These are phyloP conservation scores for Psilocybe tampanensis DNA, from an alignment of 768 basidiomycete species.

Conservation along the genomic window DNA sequence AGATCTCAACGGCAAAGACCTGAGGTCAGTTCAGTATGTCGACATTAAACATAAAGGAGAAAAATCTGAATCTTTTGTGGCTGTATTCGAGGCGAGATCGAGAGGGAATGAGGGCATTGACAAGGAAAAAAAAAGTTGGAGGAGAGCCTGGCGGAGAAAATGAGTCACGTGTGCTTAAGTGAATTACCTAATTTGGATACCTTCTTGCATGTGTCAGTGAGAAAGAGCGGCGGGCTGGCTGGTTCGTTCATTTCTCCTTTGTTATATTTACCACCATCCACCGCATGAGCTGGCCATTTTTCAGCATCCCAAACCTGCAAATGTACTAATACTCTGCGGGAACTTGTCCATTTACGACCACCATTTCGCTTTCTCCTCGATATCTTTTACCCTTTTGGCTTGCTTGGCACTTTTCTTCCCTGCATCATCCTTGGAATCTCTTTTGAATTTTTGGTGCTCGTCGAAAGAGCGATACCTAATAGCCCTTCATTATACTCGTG, in stretches of 20 bases:
- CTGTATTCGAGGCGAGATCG: no score
- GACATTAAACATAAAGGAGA: no score
- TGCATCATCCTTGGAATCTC: not conserved
- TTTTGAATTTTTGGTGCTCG: not conserved
- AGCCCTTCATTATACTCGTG: not conserved
- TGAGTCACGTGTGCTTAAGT: conserved; percentile 5
- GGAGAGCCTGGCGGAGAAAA: not conserved
- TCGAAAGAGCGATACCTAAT: not conserved
- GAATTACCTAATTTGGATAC: conserved; percentile 12
- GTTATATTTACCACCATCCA: conserved; percentile 12
- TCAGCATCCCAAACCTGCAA: not conserved
- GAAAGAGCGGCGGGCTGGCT: conserved; percentile 14
- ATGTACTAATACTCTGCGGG: conserved; percentile 5
- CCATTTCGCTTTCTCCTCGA: not conserved
- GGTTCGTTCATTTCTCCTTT: conserved; percentile 11
- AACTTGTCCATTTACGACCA: not conserved
- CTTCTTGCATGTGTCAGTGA: conserved; percentile 20
- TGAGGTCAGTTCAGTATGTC: not conserved
- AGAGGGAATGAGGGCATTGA: no score
- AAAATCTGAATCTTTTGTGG: no score
- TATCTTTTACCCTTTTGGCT: not conserved
- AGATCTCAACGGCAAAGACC: not conserved
- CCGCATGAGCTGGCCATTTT: conserved; percentile 14
- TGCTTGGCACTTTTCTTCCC: not conserved
- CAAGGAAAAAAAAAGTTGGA: no score